Base-by-base conservation (phyloP, 2,329 filamentous ascomycete genomes). In the Pezicula neosporulosa region DNA sequence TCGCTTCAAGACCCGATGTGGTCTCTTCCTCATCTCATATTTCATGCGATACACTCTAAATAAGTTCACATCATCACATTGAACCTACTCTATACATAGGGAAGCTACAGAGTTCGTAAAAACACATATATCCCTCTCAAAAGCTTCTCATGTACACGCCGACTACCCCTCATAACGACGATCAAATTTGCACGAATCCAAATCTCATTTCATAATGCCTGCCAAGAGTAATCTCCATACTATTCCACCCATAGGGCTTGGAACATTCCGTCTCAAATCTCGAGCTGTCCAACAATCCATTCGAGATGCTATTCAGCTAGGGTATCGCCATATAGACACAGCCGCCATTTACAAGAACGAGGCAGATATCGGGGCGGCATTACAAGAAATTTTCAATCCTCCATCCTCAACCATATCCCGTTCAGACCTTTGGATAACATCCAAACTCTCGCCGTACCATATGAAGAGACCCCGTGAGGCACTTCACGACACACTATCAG, bases 401-500 rank as follows among this genome's bases (percentile, higher is more conserved):
- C 18, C 49, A 24, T 48, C 43, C 36, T 44, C 13, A n/a, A 47
- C 8, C 4, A 24, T 53, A 24, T 39, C 4, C 3, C 51, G 51
- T 37, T 47, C 51, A 48, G 71, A 86, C 61, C 78, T 87, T 64
- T 87, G 80, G 77, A 69, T 87, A 53, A 91, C 88, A 48, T 89
- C 86, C 61, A 93, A 92, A 78, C 81, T 91, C 49, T 81, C 88
- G 76, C 90, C 90, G 77, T 79, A 83, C 30, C 86, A 83, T 77
- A 86, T 90, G 72, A 82, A 85, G 71, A 77, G 78, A 54, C 83
- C 84, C 19, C 71, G 76, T 38, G 77, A 83, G 63, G 83, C 77
- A 12, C 71, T 87, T 48, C 73, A 77, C 51, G 68, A 70, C 49
- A 82, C 78, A 12, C 72, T 87, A 50, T 72, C 77, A 63, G 78